Evolutionary conservation across 495 filamentous ascomycete species (phyloP).

Genomic region (Penicillium paxilli): DNA sequence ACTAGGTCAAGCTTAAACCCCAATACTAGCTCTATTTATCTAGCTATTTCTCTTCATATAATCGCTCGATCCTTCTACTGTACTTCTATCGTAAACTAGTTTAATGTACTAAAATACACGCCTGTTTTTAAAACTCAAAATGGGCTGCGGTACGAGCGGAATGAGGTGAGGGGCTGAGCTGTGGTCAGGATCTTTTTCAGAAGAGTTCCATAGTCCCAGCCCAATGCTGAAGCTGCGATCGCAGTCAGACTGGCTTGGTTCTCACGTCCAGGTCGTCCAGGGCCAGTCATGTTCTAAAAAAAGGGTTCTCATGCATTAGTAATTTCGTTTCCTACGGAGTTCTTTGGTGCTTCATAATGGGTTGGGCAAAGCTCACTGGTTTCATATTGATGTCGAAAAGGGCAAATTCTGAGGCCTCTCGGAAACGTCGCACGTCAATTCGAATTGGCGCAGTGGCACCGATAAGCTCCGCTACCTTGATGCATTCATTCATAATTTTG

Average conservation of each 20-base stretch:
- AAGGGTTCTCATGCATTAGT: no score
- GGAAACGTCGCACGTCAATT: slow-evolving; percentile 34
- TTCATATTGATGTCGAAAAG: slow-evolving; percentile 48
- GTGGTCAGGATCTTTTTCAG: slow-evolving; percentile 19
- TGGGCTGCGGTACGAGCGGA: no score
- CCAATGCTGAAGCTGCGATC: slow-evolving; percentile 24
- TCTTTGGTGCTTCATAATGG: no score
- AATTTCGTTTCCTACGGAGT: no score
- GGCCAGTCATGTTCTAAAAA: slow-evolving; percentile 32
- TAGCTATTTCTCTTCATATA: no score
- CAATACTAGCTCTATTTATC: no score
- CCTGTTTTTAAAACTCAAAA: no score
- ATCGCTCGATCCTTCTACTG: no score
- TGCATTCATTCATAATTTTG: slow-evolving; percentile 26
- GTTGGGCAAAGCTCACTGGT: slow-evolving; percentile 27
- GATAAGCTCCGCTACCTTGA: slow-evolving; percentile 28
- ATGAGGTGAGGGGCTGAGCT: no score
- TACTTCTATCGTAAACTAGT: no score
- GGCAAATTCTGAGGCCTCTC: slow-evolving; percentile 26
- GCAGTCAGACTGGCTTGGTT: slow-evolving; percentile 31
- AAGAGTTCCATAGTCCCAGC: slow-evolving; percentile 26
- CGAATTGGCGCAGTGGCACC: slow-evolving; percentile 34
- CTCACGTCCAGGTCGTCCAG: slow-evolving; percentile 30
- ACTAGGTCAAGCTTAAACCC: no score
- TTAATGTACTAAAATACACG: no score